phyloP scores from a whole-genome alignment of 257 asterid genomes.

The Solanum microdontum region DNA sequence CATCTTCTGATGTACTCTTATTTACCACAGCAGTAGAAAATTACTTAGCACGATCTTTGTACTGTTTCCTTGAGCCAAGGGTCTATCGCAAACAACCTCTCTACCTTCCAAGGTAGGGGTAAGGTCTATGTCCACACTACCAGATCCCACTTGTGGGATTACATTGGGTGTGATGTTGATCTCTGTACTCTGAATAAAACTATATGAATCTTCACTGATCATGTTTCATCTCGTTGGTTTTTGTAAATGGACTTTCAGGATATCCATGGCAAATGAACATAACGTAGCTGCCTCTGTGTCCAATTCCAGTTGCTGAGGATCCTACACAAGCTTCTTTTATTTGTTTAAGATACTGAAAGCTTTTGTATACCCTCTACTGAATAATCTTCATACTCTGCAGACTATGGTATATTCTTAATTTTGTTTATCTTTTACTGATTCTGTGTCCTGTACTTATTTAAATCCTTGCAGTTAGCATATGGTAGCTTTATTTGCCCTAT shows the following conservation, averaged over 20 bases:
- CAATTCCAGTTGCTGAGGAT: background rate
- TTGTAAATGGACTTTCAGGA: background rate
- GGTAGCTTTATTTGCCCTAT: background rate
- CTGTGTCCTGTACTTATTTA: background rate
- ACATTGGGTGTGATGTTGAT: background rate
- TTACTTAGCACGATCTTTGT: background rate
- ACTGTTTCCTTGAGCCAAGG: background rate
- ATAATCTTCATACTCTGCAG: background rate
- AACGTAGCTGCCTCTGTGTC: background rate
- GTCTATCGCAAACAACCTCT: background rate
- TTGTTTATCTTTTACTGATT: background rate
- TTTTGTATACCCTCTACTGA: background rate
- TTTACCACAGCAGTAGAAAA: background rate
- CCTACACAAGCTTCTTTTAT: background rate
- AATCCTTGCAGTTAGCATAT: background rate
- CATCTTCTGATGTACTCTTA: background rate
- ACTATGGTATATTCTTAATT: background rate
- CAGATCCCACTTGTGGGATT: background rate
- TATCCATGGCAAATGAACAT: background rate
- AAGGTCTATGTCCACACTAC: background rate
- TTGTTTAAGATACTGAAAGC: background rate
- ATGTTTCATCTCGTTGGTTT: background rate
- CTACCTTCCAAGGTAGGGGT: background rate
- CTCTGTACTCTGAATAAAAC: background rate
- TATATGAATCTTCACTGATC: background rate